These are phyloP conservation scores for Trichoderma arundinaceum DNA, from an alignment of 2,329 filamentous ascomycete species.

Conservation along the genomic window DNA sequence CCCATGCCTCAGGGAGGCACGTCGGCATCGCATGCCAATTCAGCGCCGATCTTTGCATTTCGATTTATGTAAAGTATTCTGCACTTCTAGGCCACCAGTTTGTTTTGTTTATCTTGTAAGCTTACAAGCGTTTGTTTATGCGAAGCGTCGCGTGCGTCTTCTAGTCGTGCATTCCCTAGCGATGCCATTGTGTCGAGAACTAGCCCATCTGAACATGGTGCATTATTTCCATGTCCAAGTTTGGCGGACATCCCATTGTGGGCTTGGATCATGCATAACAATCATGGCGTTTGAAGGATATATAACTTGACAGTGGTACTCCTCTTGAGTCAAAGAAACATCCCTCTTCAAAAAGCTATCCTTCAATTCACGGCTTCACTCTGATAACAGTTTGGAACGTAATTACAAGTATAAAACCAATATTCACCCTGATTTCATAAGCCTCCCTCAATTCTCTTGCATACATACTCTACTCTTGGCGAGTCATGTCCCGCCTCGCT, in stretches of 20 bases:
- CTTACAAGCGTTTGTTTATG: too few species aligned
- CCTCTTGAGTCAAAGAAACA: neutral
- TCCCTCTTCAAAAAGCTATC: neutral
- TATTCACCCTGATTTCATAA: neutral
- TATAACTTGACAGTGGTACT: slow-evolving; percentile 1
- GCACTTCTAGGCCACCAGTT: too few species aligned
- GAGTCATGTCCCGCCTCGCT: slow-evolving; percentile 33
- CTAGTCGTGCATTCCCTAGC: neutral
- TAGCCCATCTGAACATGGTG: too few species aligned
- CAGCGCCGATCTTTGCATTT: neutral
- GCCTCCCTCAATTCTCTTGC: too few species aligned
- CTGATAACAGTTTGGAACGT: neutral
- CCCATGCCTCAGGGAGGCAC: slow-evolving; percentile 1
- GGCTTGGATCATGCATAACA: neutral
- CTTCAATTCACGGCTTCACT: too few species aligned
- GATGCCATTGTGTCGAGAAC: slow-evolving; percentile 4
- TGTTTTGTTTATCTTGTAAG: too few species aligned
- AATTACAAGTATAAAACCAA: neutral
- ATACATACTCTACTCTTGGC: neutral
- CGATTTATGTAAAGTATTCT: neutral
- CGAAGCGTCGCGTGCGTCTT: neutral
- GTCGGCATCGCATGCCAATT: neutral
- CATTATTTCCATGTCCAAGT: neutral
- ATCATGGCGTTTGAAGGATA: neutral
- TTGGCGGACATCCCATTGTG: neutral